These are phyloP conservation scores for Breynia disticha DNA, from an alignment of 441 rosid genomes.

Conservation along the genomic window DNA sequence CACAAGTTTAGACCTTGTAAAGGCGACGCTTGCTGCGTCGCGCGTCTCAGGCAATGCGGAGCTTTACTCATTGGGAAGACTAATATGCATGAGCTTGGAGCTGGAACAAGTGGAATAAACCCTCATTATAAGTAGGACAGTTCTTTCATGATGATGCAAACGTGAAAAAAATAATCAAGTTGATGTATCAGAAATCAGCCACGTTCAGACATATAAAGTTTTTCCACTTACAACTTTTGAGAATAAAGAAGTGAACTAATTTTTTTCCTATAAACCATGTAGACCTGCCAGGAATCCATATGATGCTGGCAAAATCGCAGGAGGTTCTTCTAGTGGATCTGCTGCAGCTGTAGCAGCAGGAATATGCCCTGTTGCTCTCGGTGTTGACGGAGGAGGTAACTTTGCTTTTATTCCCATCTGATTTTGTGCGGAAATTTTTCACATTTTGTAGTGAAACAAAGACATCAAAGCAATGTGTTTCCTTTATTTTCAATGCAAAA, in stretches of 20 bases:
- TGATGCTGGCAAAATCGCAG: conserved; percentile 34
- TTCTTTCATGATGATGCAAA: no score
- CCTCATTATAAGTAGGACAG: conserved; percentile 56
- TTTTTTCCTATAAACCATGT: not conserved
- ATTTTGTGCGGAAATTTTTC: not conserved
- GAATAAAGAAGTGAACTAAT: no score
- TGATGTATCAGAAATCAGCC: no score
- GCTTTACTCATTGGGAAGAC: conserved; percentile 70
- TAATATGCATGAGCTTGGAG: conserved; percentile 81
- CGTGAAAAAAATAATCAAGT: no score
- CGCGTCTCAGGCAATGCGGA: conserved; percentile 51
- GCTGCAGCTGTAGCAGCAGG: conserved; percentile 75
- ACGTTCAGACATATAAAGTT: no score
- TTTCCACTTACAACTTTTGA: no score
- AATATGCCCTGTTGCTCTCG: conserved; percentile 66
- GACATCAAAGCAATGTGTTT: not conserved
- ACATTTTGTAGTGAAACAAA: no score
- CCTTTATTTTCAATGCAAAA: conserved; percentile 2
- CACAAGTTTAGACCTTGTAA: conserved; percentile 44
- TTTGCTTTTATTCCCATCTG: not conserved
- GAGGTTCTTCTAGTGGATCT: conserved; percentile 78
- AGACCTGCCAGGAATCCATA: conserved; percentile 60
- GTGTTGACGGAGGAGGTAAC: conserved; percentile 79
- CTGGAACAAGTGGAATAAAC: conserved; percentile 73
- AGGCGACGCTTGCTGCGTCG: conserved; percentile 50